Evolutionary conservation across 192 early-diverging fungal genomes (phyloP).

Genomic region (Coemansia sp.): DNA sequence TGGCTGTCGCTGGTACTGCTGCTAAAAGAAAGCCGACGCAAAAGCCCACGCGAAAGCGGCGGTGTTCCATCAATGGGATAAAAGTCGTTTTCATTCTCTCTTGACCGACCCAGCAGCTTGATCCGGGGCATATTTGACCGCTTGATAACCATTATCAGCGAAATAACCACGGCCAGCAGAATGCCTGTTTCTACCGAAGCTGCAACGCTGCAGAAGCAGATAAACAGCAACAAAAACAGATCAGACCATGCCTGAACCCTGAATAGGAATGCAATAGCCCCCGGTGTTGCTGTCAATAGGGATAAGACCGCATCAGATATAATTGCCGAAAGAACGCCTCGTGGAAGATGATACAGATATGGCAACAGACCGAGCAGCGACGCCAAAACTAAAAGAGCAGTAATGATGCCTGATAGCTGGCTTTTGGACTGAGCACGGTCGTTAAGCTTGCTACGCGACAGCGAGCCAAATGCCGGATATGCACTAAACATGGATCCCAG

Average conservation of each 20-base stretch:
- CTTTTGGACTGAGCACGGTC: constrained; percentile 88
- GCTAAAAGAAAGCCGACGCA: constrained; percentile 20
- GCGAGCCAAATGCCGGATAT: constrained; percentile 83
- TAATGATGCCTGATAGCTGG: constrained; percentile 83
- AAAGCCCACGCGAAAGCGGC: not conserved
- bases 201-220: constrained; percentile 86
- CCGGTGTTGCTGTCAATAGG: constrained; percentile 70
- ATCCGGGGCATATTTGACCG: constrained; percentile 82
- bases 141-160: constrained; percentile 88
- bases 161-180: constrained; percentile 81
- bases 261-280: constrained; percentile 78
- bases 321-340: constrained; percentile 75
- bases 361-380: constrained; percentile 82
- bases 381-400: constrained; percentile 70
- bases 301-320: constrained; percentile 80
- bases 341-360: constrained; percentile 79
- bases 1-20: constrained; percentile 14
- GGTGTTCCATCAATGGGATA: constrained; percentile 44
- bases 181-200: constrained; percentile 92
- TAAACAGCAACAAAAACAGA: constrained; percentile 76
- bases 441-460: constrained; percentile 91
- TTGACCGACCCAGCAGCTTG: constrained; percentile 67
- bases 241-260: constrained; percentile 80
- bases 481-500: constrained; percentile 75
- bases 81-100: constrained; percentile 65